Evolutionary conservation across 2,329 filamentous ascomycete genomes (phyloP).

Genomic region (Verticillium albo-atrum): DNA sequence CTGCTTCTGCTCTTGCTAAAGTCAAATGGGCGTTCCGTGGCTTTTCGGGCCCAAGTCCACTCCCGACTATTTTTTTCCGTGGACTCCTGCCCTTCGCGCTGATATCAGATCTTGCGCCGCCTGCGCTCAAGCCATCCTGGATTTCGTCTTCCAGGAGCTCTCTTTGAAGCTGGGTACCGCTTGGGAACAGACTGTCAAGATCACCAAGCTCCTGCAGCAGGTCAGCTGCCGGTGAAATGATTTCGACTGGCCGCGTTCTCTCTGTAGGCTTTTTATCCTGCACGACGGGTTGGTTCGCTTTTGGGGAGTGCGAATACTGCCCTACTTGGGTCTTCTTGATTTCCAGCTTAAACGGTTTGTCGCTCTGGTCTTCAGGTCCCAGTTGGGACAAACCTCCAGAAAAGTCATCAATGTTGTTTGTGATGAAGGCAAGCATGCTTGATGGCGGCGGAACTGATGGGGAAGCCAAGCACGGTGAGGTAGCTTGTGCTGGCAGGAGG

Average conservation of each 20-base stretch:
- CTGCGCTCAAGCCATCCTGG: background rate
- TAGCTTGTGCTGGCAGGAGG: background rate
- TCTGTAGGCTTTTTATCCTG: background rate
- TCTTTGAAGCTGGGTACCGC: background rate
- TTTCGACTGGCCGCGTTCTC: background rate
- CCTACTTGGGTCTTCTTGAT: background rate
- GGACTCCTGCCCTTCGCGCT: background rate
- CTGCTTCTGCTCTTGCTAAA: background rate
- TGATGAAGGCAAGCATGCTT: conserved; percentile 50
- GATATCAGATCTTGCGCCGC: background rate
- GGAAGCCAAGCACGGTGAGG: background rate
- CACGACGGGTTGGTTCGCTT: background rate
- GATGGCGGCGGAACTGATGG: conserved; percentile 22
- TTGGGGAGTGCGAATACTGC: background rate
- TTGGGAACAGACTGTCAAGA: background rate
- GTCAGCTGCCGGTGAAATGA: conserved; percentile 1
- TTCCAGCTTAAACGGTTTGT: conserved; percentile 6
- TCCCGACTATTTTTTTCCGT: background rate
- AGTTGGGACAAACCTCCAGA: conserved; percentile 55
- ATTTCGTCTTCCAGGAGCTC: background rate
- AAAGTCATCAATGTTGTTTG: conserved; percentile 45
- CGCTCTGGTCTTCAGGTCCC: conserved; percentile 44
- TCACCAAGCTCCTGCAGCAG: background rate
- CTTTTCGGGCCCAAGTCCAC: background rate
- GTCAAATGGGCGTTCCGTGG: background rate